Evolutionary conservation across 1,284 basidiomycete species (phyloP).

Genomic region (Ceratobasidium sp.): DNA sequence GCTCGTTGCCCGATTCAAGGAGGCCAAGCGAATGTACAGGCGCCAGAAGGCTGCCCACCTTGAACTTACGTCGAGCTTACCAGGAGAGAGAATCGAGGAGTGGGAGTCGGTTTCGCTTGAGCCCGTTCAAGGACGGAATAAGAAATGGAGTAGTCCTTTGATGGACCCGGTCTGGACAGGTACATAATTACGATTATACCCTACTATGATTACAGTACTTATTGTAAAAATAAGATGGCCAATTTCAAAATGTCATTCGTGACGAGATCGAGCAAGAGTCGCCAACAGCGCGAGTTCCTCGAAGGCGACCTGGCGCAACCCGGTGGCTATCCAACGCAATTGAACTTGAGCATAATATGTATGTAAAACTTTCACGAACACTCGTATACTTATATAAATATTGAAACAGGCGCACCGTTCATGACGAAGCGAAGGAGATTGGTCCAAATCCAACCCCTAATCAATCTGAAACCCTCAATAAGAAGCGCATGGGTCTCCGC

Average conservation of each 20-base stretch:
- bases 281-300: background rate
- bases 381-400: background rate
- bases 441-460: background rate
- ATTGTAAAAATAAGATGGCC: background rate
- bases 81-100: background rate
- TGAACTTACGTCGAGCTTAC: background rate
- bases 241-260: background rate
- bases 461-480: background rate
- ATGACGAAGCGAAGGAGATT: background rate
- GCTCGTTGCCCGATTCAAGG: background rate
- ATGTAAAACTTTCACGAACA: background rate
- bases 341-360: constrained; percentile 29
- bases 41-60: constrained; percentile 1
- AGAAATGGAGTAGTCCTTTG: constrained; percentile 32
- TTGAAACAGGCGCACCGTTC: background rate
- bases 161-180: constrained; percentile 23
- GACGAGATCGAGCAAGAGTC: background rate
- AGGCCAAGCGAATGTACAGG: constrained; percentile 1
- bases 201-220: background rate
- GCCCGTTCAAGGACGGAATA: background rate
- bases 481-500: background rate
- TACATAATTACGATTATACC: background rate
- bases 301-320: constrained; percentile 6
- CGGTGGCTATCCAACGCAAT: constrained; percentile 20
- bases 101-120: constrained; percentile 18